Conservation (phyloP, 495 filamentous ascomycete genomes). For the Hypomontagnella monticulosa region DNA sequence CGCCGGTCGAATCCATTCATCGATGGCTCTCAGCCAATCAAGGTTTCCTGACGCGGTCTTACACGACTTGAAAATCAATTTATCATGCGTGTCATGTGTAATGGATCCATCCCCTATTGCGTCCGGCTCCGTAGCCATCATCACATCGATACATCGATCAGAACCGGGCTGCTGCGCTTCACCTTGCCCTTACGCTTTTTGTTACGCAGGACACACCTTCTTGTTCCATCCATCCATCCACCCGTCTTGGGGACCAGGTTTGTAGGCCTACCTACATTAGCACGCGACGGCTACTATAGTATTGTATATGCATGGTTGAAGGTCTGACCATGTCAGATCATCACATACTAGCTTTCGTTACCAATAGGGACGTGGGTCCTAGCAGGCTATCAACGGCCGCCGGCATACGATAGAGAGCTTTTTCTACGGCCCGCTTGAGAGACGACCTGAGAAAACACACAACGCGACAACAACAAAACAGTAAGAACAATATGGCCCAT, state of each 20-base stretch:
- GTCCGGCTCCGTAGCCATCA: conserved; percentile 25
- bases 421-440: conserved; percentile 14
- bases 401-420: conserved; percentile 27
- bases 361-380: conserved; percentile 25
- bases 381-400: conserved; percentile 36
- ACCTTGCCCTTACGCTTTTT: conserved; percentile 30
- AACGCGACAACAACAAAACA: conserved; percentile 26
- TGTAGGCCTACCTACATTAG: conserved; percentile 24
- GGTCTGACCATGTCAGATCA: conserved; percentile 36
- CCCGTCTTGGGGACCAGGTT: conserved; percentile 13
- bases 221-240: conserved; percentile 38
- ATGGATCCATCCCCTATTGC: conserved; percentile 42
- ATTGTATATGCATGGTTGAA: conserved; percentile 27
- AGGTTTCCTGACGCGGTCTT: conserved; percentile 45
- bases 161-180: conserved; percentile 27
- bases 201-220: conserved; percentile 43
- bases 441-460: conserved; percentile 13
- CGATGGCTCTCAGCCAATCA: conserved; percentile 44
- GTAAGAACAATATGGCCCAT: conserved; percentile 16
- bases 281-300: conserved; percentile 24
- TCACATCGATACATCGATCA: conserved; percentile 41
- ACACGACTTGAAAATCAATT: conserved; percentile 50
- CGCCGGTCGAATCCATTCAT: conserved; percentile 38
- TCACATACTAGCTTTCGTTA: conserved; percentile 15
- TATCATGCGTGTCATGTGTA: conserved; percentile 49